phyloP scores from a whole-genome alignment of 768 basidiomycete species.

The Xerocomus spinulosus region DNA sequence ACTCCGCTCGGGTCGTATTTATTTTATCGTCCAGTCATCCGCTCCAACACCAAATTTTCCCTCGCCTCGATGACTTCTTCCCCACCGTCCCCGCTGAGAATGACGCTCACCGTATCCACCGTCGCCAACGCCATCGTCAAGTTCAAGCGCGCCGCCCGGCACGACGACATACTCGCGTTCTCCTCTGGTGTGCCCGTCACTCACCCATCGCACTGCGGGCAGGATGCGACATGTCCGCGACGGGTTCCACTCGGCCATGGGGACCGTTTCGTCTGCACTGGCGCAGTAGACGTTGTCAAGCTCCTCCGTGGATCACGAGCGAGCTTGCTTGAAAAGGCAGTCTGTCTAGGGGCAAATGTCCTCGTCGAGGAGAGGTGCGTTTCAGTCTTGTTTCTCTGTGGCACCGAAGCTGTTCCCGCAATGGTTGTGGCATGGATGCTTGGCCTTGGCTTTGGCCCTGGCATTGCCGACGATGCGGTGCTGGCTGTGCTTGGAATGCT shows the following conservation, averaged over 20 bases:
- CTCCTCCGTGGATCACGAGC: slow-evolving; percentile 54
- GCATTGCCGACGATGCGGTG: neutral
- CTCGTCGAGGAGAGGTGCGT: slow-evolving; percentile 70
- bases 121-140: slow-evolving; percentile 55
- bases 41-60: neutral
- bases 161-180: slow-evolving; percentile 30
- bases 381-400: neutral
- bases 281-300: slow-evolving; percentile 56
- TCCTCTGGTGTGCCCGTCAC: slow-evolving; percentile 38
- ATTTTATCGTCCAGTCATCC: slow-evolving; percentile 11
- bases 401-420: too few relatives aligned
- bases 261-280: slow-evolving; percentile 53
- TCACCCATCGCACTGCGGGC: slow-evolving; percentile 30
- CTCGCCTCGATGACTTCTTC: slow-evolving; percentile 15
- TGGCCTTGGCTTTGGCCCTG: neutral
- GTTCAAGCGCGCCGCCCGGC: slow-evolving; percentile 42
- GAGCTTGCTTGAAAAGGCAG: slow-evolving; percentile 47
- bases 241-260: slow-evolving; percentile 32
- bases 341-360: slow-evolving; percentile 49
- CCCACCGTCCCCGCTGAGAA: slow-evolving; percentile 20
- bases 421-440: neutral
- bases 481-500: neutral
- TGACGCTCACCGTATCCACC: slow-evolving; percentile 24
- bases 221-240: slow-evolving; percentile 23
- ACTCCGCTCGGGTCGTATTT: slow-evolving; percentile 19